Evolutionary conservation across 495 filamentous ascomycete genomes (phyloP).

Genomic region (Lepidopterella palustris): DNA sequence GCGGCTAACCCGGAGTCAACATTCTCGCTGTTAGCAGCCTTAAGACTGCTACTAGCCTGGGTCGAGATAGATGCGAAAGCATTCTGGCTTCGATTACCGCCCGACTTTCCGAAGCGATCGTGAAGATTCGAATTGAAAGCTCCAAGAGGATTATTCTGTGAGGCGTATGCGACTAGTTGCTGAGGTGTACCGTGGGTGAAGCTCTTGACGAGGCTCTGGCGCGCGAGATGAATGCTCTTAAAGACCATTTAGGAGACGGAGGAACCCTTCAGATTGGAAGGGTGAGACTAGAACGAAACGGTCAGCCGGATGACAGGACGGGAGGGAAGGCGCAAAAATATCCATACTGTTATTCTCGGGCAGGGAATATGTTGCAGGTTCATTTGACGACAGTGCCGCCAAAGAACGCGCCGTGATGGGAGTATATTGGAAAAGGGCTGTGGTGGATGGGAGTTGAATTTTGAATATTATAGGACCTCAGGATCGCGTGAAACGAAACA

Average conservation of each 20-base stretch:
- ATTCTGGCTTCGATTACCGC: slow-evolving; percentile 62
- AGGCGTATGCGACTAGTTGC: slow-evolving; percentile 93
- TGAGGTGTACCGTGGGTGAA: slow-evolving; percentile 97
- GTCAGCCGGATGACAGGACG: slow-evolving; percentile 9
- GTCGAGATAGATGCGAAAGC: slow-evolving; percentile 54
- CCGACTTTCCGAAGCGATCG: slow-evolving; percentile 51
- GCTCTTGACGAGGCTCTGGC: slow-evolving; percentile 91
- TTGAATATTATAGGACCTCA: too few relatives aligned
- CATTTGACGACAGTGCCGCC: slow-evolving; percentile 58
- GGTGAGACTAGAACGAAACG: slow-evolving; percentile 34
- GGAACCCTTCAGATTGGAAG: slow-evolving; percentile 41
- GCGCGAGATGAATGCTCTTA: slow-evolving; percentile 85
- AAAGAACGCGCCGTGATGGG: slow-evolving; percentile 50
- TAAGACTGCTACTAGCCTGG: slow-evolving; percentile 42
- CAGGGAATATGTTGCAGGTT: slow-evolving; percentile 51
- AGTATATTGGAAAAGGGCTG: background rate
- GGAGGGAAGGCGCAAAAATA: background rate
- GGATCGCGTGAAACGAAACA: background rate
- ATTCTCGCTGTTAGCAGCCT: slow-evolving; percentile 24
- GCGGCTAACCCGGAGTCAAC: slow-evolving; percentile 54
- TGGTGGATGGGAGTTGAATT: too few relatives aligned
- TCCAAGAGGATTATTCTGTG: slow-evolving; percentile 54
- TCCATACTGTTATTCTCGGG: slow-evolving; percentile 46
- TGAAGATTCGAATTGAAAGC: slow-evolving; percentile 41
- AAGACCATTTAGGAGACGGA: slow-evolving; percentile 71